Conservation (phyloP, 2,329 filamentous ascomycete genomes). For the Fusarium graminum region DNA sequence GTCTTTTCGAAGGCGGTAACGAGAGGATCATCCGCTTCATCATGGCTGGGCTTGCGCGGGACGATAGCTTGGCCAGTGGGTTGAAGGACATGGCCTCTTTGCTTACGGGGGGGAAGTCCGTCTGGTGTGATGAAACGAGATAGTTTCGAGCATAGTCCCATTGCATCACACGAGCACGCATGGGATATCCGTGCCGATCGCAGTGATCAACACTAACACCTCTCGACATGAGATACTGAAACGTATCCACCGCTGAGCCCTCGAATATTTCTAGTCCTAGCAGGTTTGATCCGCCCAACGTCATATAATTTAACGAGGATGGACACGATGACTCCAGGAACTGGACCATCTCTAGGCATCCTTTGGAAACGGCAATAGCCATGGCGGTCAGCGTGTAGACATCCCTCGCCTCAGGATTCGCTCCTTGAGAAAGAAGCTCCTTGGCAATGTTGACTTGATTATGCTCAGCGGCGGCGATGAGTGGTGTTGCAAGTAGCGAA, state of each 20-base stretch:
- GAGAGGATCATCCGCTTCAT: neutral
- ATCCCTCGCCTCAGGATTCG: neutral
- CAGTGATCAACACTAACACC: neutral
- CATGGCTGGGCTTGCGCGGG: rapidly evolving
- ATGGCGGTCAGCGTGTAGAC: neutral
- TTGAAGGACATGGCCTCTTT: neutral
- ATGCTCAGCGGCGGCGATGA: neutral
- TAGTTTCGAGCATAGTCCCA: neutral
- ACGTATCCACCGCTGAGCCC: rapidly evolving
- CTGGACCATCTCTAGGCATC: neutral
- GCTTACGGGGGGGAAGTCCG: neutral
- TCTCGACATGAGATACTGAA: neutral
- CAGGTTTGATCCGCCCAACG: neutral
- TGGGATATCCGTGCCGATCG: neutral
- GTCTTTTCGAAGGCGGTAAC: neutral
- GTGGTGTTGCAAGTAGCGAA: neutral
- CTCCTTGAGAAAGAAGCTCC: neutral
- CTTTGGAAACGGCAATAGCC: neutral
- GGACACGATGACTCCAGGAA: neutral
- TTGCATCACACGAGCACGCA: neutral
- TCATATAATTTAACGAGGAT: neutral
- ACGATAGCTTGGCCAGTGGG: neutral
- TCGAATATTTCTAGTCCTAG: neutral
- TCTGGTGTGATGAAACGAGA: neutral
- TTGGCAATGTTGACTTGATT: neutral